Evolutionary conservation across 2,329 filamentous ascomycete species (phyloP).

Genomic region (Xylaria digitata): DNA sequence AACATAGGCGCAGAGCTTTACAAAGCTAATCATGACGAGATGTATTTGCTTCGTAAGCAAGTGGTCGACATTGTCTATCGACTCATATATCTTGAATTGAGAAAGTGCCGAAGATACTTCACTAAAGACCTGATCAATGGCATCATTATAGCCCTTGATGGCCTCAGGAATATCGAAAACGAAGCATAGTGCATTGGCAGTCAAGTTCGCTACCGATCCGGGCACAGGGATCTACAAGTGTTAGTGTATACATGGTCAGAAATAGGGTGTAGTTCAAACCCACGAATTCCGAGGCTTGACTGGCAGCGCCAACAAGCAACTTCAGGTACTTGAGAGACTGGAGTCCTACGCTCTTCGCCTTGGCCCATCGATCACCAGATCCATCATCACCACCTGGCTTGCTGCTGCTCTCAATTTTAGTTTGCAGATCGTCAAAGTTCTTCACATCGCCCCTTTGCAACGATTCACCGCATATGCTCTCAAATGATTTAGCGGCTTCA

Average conservation of each 20-base stretch:
- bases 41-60: constrained; percentile 38
- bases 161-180: constrained; percentile 44
- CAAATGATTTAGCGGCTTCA: constrained; percentile 35
- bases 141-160: constrained; percentile 43
- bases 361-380: constrained; percentile 39
- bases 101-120: constrained; percentile 43
- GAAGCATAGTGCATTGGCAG: constrained; percentile 40
- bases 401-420: constrained; percentile 37
- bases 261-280: constrained; percentile 18
- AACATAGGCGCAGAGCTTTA: constrained; percentile 46
- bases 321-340: constrained; percentile 45
- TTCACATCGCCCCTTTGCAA: constrained; percentile 42
- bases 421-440: constrained; percentile 41
- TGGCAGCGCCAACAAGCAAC: constrained; percentile 41
- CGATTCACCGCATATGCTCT: constrained; percentile 43
- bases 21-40: constrained; percentile 44
- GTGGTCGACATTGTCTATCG: constrained; percentile 38
- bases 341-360: constrained; percentile 43
- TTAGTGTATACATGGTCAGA: constrained; percentile 16
- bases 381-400: constrained; percentile 26
- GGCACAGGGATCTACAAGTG: constrained; percentile 40
- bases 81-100: constrained; percentile 44
- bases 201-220: constrained; percentile 35
- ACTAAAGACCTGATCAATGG: constrained; percentile 39
- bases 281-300: constrained; percentile 41